Evolutionary conservation across 202 grass and related monocot species (phyloP), one percentile per base, ranked within the genome.

Genomic region (Zizania palustris): DNA sequence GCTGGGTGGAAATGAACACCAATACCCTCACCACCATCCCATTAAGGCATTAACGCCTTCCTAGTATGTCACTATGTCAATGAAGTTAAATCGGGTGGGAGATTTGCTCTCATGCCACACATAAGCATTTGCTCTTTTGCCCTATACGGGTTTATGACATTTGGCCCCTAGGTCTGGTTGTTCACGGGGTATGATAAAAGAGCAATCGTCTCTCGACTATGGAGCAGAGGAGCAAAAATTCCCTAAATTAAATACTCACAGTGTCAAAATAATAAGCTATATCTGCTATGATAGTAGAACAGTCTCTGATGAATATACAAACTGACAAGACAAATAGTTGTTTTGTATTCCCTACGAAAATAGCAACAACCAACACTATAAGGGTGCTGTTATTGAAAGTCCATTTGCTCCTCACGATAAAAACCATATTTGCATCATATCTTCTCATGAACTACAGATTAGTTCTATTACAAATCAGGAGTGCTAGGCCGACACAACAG

Each of bases 201-300:
- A 28, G 28, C 28, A 28, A 28, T 1, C 28, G 28, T 28, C 2
- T 1, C 28, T 28, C 28, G 2, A 28, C 28, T 28, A 28, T 2
- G 28, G 2, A 28, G 28, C 28, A 28, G 28, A 28, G 28, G 28
- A 28, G 28, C 28, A 28, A 28, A 28, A 28, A 28, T 28, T 28
- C 28, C 28, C 13, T 14, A 12, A 48, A 48, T 38, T 18, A 2
- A 14, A 73, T 57, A 67, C 37, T 51, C 41, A 37, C 19, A 45
- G 16, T 37, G 37, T 73, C 15, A n/a, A 76, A 69, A 37, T 61
- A 40, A 85, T 11, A 73, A 67, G 38, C 10, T 22, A 51, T 16
- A 51, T 35, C 14, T 72, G 22, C 4, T 18, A 4, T 67, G 20
- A 20, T 37, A 36, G 59, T 56, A 61, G 6, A 60, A 69, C 20